phyloP scores from a whole-genome alignment of 768 basidiomycete species.

The Pholiota microspora region DNA sequence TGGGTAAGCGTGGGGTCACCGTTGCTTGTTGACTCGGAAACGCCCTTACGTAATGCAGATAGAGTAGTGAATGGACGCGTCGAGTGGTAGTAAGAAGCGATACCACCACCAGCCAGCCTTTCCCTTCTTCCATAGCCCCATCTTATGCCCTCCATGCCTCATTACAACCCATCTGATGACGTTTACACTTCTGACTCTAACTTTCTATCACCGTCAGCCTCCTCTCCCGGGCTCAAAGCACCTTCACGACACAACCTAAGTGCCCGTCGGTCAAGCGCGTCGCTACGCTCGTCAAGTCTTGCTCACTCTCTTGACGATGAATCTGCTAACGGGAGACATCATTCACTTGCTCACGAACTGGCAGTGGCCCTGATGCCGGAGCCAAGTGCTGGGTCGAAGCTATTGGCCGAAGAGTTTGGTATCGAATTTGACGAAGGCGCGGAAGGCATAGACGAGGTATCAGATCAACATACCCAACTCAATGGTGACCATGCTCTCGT shows the following conservation, averaged over 20 bases:
- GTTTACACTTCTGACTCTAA: slow-evolving; percentile 27
- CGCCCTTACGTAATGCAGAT: slow-evolving; percentile 14
- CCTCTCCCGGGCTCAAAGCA: slow-evolving; percentile 30
- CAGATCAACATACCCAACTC: slow-evolving; percentile 19
- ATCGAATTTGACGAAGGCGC: slow-evolving; percentile 88
- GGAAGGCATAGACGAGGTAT: slow-evolving; percentile 67
- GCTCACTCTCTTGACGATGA: slow-evolving; percentile 39
- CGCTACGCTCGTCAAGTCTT: slow-evolving; percentile 46
- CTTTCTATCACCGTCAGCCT: slow-evolving; percentile 28
- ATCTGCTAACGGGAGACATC: slow-evolving; percentile 34
- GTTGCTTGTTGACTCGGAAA: slow-evolving; percentile 1
- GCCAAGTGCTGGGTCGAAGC: slow-evolving; percentile 71
- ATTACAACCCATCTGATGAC: slow-evolving; percentile 30
- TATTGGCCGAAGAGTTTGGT: slow-evolving; percentile 86
- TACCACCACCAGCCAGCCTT: slow-evolving; percentile 11
- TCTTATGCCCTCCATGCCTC: slow-evolving; percentile 25
- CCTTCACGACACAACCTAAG: slow-evolving; percentile 31
- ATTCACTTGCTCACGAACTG: slow-evolving; percentile 84
- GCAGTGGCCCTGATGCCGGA: slow-evolving; percentile 88
- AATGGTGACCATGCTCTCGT: slow-evolving; percentile 30
- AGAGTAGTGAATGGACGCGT: slow-evolving; percentile 9
- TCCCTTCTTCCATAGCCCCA: slow-evolving; percentile 10
- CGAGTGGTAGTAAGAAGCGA: slow-evolving; percentile 1
- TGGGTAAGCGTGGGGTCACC: too few relatives aligned
- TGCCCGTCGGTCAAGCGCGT: slow-evolving; percentile 48